Evolutionary conservation across 2,329 filamentous ascomycete genomes (phyloP).

Genomic region (Aspergillus persii): DNA sequence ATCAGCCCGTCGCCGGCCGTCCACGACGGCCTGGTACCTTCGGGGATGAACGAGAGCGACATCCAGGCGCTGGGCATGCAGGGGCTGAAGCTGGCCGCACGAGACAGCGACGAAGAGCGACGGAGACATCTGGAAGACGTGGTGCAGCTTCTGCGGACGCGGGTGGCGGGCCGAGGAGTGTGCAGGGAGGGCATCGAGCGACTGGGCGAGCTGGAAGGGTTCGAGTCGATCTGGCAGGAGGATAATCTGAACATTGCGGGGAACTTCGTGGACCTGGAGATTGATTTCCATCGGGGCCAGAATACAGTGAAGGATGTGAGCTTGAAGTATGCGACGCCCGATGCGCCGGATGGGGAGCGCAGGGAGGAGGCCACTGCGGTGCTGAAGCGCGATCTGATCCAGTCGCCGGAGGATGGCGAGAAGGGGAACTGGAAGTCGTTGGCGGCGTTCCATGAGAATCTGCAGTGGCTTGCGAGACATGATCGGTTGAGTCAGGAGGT

Average conservation of each 20-base stretch:
- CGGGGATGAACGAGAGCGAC: conserved; percentile 38
- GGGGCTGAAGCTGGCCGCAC: conserved; percentile 35
- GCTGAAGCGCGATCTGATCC: conserved; percentile 40
- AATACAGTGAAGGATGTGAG: conserved; percentile 45
- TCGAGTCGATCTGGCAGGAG: conserved; percentile 48
- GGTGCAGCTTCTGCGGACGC: conserved; percentile 38
- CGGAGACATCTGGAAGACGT: conserved; percentile 42
- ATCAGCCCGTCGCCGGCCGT: conserved; percentile 41
- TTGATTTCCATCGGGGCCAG: conserved; percentile 41
- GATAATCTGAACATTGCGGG: conserved; percentile 47
- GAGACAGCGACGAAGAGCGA: conserved; percentile 44
- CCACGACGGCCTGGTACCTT: conserved; percentile 35
- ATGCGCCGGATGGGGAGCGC: conserved; percentile 40
- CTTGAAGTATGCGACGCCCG: conserved; percentile 42
- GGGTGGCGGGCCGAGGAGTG: conserved; percentile 43
- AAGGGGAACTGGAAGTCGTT: conserved; percentile 37
- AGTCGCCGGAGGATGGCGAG: conserved; percentile 31
- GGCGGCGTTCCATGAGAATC: conserved; percentile 41
- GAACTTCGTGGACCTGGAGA: conserved; percentile 47
- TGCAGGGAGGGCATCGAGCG: conserved; percentile 45
- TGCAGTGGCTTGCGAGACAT: conserved; percentile 44
- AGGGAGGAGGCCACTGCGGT: conserved; percentile 44
- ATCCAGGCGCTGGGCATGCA: conserved; percentile 41
- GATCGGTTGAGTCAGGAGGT: conserved; percentile 45
- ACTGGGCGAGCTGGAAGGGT: conserved; percentile 42